Evolutionary conservation across 371 early-diverging fungal species (phyloP).

Genomic region (Blakeslea trispora): DNA sequence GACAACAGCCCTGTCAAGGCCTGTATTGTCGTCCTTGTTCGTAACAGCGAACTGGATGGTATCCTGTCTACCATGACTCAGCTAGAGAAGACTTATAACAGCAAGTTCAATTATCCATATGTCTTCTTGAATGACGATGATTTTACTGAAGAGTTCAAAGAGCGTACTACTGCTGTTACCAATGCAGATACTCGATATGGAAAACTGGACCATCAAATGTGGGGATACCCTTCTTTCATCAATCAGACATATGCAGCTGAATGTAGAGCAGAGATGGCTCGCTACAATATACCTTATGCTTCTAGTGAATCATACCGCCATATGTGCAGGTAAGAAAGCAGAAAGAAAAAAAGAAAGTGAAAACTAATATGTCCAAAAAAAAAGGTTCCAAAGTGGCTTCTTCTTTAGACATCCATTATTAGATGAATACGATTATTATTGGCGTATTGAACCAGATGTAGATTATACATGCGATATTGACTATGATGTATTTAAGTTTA

Average conservation of each 20-base stretch:
- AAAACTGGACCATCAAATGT: conserved; percentile 53
- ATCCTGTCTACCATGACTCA: conserved; percentile 72
- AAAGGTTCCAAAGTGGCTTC: conserved; percentile 75
- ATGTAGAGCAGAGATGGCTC: conserved; percentile 59
- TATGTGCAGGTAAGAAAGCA: conserved; percentile 73
- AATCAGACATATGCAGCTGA: conserved; percentile 68
- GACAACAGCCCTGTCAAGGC: conserved; percentile 38
- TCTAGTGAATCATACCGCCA: conserved; percentile 85
- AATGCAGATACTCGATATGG: conserved; percentile 58
- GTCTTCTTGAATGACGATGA: conserved; percentile 86
- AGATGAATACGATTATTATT: conserved; percentile 85
- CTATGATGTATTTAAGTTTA: conserved; percentile 28
- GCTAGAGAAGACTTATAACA: conserved; percentile 87
- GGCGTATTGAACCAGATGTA: conserved; percentile 96
- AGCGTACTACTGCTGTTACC: conserved; percentile 58
- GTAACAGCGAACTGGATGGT: conserved; percentile 79
- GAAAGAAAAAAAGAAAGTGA: too few species aligned
- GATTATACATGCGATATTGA: conserved; percentile 84
- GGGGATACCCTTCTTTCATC: conserved; percentile 87
- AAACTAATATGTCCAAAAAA: too few species aligned
- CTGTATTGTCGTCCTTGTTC: conserved; percentile 66
- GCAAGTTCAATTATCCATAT: conserved; percentile 85
- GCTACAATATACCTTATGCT: conserved; percentile 76
- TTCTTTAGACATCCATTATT: conserved; percentile 88
- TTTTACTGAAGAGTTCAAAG: conserved; percentile 75